phyloP scores from a whole-genome alignment of 2,329 filamentous ascomycete genomes.

The Domatiomyces catenatus region DNA sequence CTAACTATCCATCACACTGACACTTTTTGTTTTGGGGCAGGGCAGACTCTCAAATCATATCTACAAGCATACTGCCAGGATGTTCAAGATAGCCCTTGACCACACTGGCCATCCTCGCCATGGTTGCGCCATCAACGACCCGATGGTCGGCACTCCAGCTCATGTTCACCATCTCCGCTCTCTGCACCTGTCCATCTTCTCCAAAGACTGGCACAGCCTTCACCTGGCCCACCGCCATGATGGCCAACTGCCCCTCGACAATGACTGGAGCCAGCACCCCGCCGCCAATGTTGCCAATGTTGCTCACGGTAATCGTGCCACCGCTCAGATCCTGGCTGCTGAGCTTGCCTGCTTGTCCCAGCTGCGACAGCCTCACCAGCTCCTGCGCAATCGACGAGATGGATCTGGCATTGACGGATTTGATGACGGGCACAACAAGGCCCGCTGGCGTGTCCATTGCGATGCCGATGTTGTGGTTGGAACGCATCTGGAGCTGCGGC shows the following conservation, averaged over 20 bases:
- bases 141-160: constrained; percentile 96
- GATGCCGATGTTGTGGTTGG: constrained; percentile 84
- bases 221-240: constrained; percentile 73
- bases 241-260: constrained; percentile 78
- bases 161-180: constrained; percentile 70
- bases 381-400: constrained; percentile 66
- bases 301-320: constrained; percentile 88
- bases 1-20: not conserved
- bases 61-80: constrained; percentile 73
- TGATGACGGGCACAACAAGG: constrained; percentile 81
- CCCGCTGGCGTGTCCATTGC: constrained; percentile 88
- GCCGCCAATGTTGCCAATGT: constrained; percentile 89
- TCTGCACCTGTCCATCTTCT: constrained; percentile 43
- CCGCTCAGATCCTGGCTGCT: constrained; percentile 60
- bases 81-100: constrained; percentile 67
- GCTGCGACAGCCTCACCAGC: constrained; percentile 54
- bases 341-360: constrained; percentile 62
- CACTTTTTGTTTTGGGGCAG: not conserved
- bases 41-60: constrained; percentile 45
- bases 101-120: constrained; percentile 75
- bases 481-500: constrained; percentile 61
- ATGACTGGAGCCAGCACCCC: constrained; percentile 85
- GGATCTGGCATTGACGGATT: constrained; percentile 61
- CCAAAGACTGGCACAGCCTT: constrained; percentile 67
- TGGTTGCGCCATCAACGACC: constrained; percentile 85